Percentiles rank a stretch among this genome's conserved stretches.
phyloP scores from a whole-genome alignment of 805 yeast species.

The Yarrowia sp. region DNA sequence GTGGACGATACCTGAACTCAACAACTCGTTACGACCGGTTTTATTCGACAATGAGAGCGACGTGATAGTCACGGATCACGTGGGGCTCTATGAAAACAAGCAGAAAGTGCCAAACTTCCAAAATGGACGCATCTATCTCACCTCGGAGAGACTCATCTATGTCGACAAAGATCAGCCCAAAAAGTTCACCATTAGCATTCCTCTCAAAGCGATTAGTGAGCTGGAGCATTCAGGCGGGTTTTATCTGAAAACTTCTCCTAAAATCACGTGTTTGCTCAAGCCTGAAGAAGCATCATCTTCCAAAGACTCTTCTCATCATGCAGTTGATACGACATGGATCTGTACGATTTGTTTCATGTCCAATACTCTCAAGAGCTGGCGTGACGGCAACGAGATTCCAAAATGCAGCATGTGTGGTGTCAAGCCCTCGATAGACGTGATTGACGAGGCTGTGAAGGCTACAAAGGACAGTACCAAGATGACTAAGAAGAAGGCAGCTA shows the following conservation, averaged over 20 bases:
- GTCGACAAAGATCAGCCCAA: constrained; percentile 61
- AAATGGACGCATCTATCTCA: constrained; percentile 78
- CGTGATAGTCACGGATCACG: constrained; percentile 58
- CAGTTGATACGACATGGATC: constrained; percentile 61
- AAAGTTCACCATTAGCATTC: constrained; percentile 57
- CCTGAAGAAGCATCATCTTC: constrained; percentile 45
- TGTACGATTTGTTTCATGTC: constrained; percentile 89
- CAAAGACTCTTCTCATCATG: background rate
- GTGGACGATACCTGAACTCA: constrained; percentile 32
- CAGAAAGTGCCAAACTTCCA: constrained; percentile 68
- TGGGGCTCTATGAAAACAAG: constrained; percentile 79
- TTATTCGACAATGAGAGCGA: constrained; percentile 56
- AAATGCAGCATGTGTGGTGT: constrained; percentile 37
- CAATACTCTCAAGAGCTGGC: constrained; percentile 55
- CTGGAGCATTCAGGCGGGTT: constrained; percentile 60
- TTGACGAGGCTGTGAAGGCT: constrained; percentile 1
- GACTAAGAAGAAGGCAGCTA: constrained; percentile 4
- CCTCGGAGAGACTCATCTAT: constrained; percentile 74
- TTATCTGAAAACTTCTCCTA: constrained; percentile 73
- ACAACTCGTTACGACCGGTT: constrained; percentile 31
- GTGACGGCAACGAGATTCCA: constrained; percentile 20
- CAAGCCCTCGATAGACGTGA: constrained; percentile 42
- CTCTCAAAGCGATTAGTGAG: constrained; percentile 53
- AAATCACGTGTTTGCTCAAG: constrained; percentile 57
- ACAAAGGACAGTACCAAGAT: background rate